A percentile compares a stretch with the other conserved stretches of the same genome.
phyloP scores from a whole-genome alignment of 2,329 filamentous ascomycete genomes.

The Beauveria medogensis region DNA sequence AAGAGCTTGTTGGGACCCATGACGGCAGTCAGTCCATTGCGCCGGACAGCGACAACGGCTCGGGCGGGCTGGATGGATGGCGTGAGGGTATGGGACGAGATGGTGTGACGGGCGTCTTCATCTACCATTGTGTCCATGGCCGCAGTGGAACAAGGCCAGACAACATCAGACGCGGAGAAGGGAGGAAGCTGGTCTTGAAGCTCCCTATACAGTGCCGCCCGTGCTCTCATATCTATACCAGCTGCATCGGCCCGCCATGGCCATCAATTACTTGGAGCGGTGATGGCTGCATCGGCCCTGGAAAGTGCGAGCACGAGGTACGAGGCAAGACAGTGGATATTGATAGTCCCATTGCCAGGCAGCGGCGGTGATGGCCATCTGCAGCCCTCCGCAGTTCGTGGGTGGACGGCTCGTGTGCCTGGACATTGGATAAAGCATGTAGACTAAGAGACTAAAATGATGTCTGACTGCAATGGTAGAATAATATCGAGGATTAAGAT shows the following conservation, averaged over 20 bases:
- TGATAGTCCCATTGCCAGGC: not conserved
- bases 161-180: not conserved
- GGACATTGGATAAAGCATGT: not conserved
- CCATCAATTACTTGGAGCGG: not conserved
- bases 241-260: not conserved
- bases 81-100: not conserved
- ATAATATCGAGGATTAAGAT: not conserved
- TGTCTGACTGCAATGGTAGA: not conserved
- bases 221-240: not conserved
- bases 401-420: not conserved
- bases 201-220: not conserved
- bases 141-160: too few species aligned
- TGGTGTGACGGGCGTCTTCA: not conserved
- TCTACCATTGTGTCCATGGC: not conserved
- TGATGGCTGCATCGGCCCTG: not conserved
- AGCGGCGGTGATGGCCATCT: constrained; percentile 1
- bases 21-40: constrained; percentile 2
- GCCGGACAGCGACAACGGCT: not conserved
- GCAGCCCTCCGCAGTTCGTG: not conserved
- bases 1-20: not conserved
- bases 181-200: not conserved
- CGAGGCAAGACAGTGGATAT: not conserved
- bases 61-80: not conserved
- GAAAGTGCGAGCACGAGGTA: not conserved
- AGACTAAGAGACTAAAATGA: not conserved